These are phyloP conservation scores for Akebia trifoliata DNA, from an alignment of 164 flowering plant species.

Conservation along the genomic window DNA sequence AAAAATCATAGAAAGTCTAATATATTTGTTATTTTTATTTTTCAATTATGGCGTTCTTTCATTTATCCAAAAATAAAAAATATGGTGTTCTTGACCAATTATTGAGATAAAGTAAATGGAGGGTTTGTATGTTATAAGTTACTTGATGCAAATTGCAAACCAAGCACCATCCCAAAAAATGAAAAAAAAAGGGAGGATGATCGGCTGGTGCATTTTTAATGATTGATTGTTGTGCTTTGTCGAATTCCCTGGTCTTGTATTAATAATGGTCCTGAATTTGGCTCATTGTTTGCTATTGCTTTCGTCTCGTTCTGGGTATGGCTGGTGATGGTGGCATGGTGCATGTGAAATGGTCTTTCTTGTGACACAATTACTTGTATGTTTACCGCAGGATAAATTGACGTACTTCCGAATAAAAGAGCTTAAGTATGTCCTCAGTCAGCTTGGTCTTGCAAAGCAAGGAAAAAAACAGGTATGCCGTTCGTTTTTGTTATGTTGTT, in stretches of 20 bases:
- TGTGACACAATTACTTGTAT: slow-evolving; percentile 11
- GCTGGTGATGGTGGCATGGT: background rate
- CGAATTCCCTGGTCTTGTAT: background rate
- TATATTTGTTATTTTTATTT: too few species aligned
- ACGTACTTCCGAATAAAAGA: slow-evolving; percentile 34
- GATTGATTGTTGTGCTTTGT: background rate
- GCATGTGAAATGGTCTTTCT: background rate
- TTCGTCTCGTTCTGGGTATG: background rate
- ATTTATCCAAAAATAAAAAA: too few species aligned
- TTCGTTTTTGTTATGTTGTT: background rate
- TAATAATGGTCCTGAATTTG: background rate
- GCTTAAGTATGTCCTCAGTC: slow-evolving; percentile 49
- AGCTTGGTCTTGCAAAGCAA: slow-evolving; percentile 76
- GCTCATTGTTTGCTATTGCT: background rate
- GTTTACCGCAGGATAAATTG: slow-evolving; percentile 29
- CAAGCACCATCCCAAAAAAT: background rate
- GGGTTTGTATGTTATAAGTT: background rate
- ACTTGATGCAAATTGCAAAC: background rate
- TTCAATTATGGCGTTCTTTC: too few species aligned
- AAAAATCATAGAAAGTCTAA: too few species aligned
- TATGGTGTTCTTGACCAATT: too few species aligned
- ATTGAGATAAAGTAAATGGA: too few species aligned
- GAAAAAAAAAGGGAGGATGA: background rate
- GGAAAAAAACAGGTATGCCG: slow-evolving; percentile 79
- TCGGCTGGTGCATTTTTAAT: background rate